Conservation (phyloP, 768 basidiomycete species). For the Xerocomellus intermedius region DNA sequence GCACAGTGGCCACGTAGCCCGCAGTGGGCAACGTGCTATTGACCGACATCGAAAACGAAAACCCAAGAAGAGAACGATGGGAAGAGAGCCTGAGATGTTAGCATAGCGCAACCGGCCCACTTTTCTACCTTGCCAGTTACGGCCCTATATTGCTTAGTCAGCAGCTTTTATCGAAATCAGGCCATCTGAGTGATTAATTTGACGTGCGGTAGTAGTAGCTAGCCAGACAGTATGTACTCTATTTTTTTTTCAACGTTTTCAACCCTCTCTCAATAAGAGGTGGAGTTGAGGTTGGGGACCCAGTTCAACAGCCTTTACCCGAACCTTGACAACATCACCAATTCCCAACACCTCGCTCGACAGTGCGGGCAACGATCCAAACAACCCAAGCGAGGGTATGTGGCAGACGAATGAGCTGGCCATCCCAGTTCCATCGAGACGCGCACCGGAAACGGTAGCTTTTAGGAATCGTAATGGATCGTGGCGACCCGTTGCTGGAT, state of each 20-base stretch:
- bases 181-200: constrained; percentile 5
- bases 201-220: not conserved
- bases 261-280: constrained; percentile 14
- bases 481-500: constrained; percentile 12
- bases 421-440: constrained; percentile 12
- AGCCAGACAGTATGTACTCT: not conserved
- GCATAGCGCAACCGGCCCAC: not conserved
- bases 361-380: constrained; percentile 14
- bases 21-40: constrained; percentile 18
- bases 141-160: constrained; percentile 24
- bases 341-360: constrained; percentile 14
- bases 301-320: constrained; percentile 27
- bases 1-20: constrained; percentile 25
- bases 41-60: constrained; percentile 25
- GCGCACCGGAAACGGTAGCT: constrained; percentile 23
- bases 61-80: not conserved
- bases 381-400: constrained; percentile 27
- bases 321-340: constrained; percentile 29
- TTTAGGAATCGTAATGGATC: constrained; percentile 31
- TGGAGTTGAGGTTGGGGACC: constrained; percentile 30
- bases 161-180: constrained; percentile 13
- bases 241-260: not conserved
- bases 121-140: constrained; percentile 9
- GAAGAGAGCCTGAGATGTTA: not conserved
- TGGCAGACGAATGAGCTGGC: constrained; percentile 21